These are phyloP conservation scores for Casaregolazyma suthepensis DNA, from an alignment of 1,139 yeast species.

Conservation along the genomic window DNA sequence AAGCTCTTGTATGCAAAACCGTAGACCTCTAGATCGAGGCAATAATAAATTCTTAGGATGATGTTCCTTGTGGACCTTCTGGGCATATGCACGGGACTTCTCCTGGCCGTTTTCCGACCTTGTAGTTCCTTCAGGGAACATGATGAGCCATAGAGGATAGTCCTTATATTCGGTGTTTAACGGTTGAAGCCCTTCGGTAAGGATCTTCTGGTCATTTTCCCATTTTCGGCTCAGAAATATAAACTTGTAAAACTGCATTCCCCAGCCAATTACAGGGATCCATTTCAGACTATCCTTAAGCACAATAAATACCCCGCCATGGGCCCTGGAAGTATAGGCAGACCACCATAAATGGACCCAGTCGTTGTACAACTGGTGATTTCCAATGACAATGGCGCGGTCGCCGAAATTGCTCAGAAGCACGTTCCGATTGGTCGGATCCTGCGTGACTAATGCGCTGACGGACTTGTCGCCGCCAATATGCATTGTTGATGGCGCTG, in stretches of 20 bases:
- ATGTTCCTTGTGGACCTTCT: constrained; percentile 38
- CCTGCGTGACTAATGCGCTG: constrained; percentile 23
- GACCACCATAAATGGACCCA: constrained; percentile 94
- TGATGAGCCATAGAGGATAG: constrained; percentile 46
- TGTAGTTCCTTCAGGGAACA: constrained; percentile 96
- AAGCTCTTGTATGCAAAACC: constrained; percentile 56
- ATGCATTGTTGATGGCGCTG: constrained; percentile 31
- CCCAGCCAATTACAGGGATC: constrained; percentile 78
- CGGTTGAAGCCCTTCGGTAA: constrained; percentile 50
- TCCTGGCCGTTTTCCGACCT: constrained; percentile 58
- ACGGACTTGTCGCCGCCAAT: constrained; percentile 31
- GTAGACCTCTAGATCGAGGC: constrained; percentile 79
- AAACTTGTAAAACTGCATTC: constrained; percentile 76
- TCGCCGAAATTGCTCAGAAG: constrained; percentile 26
- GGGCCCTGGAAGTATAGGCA: constrained; percentile 58
- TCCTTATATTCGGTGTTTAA: constrained; percentile 37
- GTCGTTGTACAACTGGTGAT: constrained; percentile 92
- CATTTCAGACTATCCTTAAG: constrained; percentile 70
- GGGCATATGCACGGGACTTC: constrained; percentile 53
- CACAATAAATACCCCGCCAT: constrained; percentile 63
- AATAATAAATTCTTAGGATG: constrained; percentile 57
- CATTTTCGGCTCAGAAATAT: constrained; percentile 80
- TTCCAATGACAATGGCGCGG: constrained; percentile 61
- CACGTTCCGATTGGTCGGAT: constrained; percentile 3
- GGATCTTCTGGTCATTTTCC: constrained; percentile 60